Evolutionary conservation across 2,329 filamentous ascomycete genomes (phyloP), one percentile per base, ranked within the genome.

Genomic region (Thelonectria rubi): DNA sequence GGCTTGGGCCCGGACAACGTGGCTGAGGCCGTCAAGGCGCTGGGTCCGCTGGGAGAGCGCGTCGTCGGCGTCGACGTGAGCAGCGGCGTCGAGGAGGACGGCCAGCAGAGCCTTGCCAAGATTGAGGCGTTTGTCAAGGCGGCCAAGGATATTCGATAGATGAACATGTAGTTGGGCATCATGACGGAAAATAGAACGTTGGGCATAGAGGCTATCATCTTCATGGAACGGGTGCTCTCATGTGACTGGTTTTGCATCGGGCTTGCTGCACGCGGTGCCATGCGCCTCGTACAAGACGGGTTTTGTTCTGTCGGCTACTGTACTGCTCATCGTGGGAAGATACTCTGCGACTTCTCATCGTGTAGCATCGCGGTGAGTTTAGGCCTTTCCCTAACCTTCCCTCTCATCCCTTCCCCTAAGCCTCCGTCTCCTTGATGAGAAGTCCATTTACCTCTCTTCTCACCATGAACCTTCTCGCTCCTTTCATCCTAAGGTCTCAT

Each of bases 41-140:
- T 94, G 15, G 90, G 88, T 0, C 80, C 84, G 7, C 75, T 86
- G 10, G 81, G 82, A 24, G 81, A 81, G 10, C 86, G 89, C 62
- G 86, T 97, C 12, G 80, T 93, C 34, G 94, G 90, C 2, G 91
- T 99, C 3, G 95, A 99, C 80, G 92, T 97, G 18, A 97, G 93
- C 76, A 97, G 92, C 72, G 96, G 96, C 0, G 93, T 99, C 2
- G 95, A 98, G 78, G 88, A 88, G 37, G 86, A 90, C 69, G 94
- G 93, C 2, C 82, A 87, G 73, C 95, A 99, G 78, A 91, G 89
- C 76, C 71, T 94, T 59, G 86, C 87, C 17, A 96, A 91, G 80
- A 98, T 99, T 68, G 81, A 82, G 65, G 86, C 85, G 4, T 99
- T 99, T 77, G 82, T 98, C 42, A 85, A 86, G 73, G 87, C 88